Evolutionary conservation across 805 yeast species (phyloP).

Genomic region (Wickerhamomyces mucosus): DNA sequence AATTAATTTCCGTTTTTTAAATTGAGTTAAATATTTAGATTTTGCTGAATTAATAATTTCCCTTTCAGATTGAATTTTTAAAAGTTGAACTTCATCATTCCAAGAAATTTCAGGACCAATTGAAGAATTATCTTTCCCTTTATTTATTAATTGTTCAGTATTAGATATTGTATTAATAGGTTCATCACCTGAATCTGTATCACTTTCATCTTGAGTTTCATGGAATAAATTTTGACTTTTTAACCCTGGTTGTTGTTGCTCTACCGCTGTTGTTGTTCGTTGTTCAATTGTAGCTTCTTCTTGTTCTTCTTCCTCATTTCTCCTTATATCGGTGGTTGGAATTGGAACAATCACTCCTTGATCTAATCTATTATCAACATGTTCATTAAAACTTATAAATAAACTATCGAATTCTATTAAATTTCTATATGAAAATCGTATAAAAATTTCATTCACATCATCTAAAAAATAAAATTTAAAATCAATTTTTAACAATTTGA

Average conservation of each 20-base stretch:
- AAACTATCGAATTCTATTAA: background rate
- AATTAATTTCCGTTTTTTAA: constrained; percentile 12
- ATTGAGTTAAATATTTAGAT: constrained; percentile 9
- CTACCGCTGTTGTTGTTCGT: background rate
- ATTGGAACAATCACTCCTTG: background rate
- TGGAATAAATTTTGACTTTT: background rate
- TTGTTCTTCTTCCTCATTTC: background rate
- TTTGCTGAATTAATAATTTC: constrained; percentile 14
- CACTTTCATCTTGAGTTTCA: constrained; percentile 4
- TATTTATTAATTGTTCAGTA: constrained; percentile 1
- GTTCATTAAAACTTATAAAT: background rate
- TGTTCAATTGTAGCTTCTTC: too few relatives aligned
- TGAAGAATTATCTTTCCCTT: too few relatives aligned
- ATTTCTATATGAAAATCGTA: background rate
- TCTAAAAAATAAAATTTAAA: background rate
- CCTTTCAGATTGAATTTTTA: too few relatives aligned
- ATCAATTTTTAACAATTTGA: background rate
- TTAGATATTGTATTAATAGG: background rate
- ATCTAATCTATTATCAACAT: background rate
- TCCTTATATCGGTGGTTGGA: background rate
- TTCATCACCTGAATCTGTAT: constrained; percentile 1
- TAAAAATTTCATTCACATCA: background rate
- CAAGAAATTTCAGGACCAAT: too few relatives aligned
- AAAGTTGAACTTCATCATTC: too few relatives aligned
- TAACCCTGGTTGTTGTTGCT: background rate